phyloP scores from a whole-genome alignment of 176 grass and related monocot species.

The Phoenix dactylifera region DNA sequence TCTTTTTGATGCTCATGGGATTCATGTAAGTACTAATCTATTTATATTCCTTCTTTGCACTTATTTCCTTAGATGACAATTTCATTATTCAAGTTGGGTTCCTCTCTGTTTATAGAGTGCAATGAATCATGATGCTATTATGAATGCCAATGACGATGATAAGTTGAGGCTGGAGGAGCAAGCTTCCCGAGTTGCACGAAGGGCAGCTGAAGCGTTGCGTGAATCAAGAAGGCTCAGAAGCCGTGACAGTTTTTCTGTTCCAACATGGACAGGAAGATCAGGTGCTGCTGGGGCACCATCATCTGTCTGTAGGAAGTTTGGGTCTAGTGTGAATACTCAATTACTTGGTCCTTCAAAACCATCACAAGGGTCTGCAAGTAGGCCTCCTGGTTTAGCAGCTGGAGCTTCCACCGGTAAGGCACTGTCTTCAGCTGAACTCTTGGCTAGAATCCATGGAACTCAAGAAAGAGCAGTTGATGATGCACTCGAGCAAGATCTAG shows the following conservation, averaged over 20 bases:
- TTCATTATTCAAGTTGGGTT: conserved; percentile 2
- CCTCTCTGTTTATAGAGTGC: conserved; percentile 47
- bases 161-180: conserved; percentile 70
- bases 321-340: conserved; percentile 52
- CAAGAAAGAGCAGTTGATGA: conserved; percentile 62
- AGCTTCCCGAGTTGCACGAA: conserved; percentile 70
- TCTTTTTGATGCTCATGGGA: conserved; percentile 75
- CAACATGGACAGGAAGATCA: conserved; percentile 77
- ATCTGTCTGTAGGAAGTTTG: conserved; percentile 43
- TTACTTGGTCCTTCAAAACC: conserved; percentile 21
- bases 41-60: not conserved
- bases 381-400: conserved; percentile 33
- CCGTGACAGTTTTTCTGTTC: conserved; percentile 64
- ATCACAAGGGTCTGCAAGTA: conserved; percentile 40
- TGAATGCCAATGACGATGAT: conserved; percentile 66
- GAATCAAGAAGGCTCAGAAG: conserved; percentile 62
- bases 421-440: conserved; percentile 59
- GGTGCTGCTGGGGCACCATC: conserved; percentile 64
- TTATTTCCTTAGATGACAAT: not conserved
- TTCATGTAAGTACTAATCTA: conserved; percentile 54
- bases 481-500: conserved; percentile 65
- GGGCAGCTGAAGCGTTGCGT: conserved; percentile 74
- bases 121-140: conserved; percentile 88
- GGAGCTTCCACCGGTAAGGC: conserved; percentile 55
- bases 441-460: conserved; percentile 62